phyloP scores from a whole-genome alignment of 106 monocot genomes.

The Iris macrosiphon region DNA sequence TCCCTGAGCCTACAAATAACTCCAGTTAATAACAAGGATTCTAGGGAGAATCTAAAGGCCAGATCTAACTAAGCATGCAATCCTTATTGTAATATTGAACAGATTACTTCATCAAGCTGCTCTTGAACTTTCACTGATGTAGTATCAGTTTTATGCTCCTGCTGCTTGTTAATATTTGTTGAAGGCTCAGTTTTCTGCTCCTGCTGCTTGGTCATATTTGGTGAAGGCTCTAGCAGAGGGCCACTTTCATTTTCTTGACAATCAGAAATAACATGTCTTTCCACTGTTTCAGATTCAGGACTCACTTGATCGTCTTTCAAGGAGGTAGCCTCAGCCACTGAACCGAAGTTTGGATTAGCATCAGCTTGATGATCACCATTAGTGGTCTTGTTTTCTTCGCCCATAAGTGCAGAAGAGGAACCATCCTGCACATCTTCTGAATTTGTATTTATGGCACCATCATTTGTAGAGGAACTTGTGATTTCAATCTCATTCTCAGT shows the following conservation, averaged over 20 bases:
- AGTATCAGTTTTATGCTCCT: conserved; percentile 22
- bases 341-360: conserved; percentile 8
- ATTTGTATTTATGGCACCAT: conserved; percentile 1
- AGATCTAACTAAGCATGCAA: neutral
- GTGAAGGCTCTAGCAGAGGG: conserved; percentile 10
- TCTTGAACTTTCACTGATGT: conserved; percentile 50
- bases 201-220: too few relatives aligned
- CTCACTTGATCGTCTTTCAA: conserved; percentile 13
- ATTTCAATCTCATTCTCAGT: conserved; percentile 16
- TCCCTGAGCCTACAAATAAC: conserved; percentile 74
- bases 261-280: conserved; percentile 5
- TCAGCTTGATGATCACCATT: conserved; percentile 12
- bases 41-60: too few relatives aligned
- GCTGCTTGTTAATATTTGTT: conserved; percentile 26
- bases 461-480: conserved; percentile 7
- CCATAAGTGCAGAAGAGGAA: conserved; percentile 5
- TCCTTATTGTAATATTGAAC: neutral
- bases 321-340: conserved; percentile 11
- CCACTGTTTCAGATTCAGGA: conserved; percentile 20
- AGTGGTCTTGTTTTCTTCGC: conserved; percentile 3
- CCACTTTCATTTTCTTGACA: conserved; percentile 21
- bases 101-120: conserved; percentile 81
- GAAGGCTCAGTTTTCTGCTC: too few relatives aligned
- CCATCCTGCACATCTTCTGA: conserved; percentile 13
- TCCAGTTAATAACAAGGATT: too few relatives aligned